phyloP scores from a whole-genome alignment of 495 filamentous ascomycete species.

The Parathielavia appendiculata region DNA sequence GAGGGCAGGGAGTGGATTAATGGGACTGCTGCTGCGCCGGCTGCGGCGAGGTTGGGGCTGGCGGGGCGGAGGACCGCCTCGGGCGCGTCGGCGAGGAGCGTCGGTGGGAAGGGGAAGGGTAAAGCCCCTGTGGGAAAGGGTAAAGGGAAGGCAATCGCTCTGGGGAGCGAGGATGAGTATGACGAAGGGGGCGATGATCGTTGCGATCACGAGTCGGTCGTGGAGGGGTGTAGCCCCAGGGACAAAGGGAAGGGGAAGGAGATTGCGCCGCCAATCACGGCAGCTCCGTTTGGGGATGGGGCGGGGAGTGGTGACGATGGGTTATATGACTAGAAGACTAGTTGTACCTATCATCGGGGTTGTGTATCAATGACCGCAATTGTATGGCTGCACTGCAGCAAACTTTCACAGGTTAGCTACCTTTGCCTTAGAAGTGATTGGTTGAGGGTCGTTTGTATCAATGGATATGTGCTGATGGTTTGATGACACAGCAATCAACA shows the following conservation, averaged over 20 bases:
- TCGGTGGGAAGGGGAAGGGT: conserved; percentile 48
- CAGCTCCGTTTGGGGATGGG: conserved; percentile 23
- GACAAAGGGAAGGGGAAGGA: conserved; percentile 51
- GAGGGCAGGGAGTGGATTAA: background rate
- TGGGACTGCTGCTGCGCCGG: background rate
- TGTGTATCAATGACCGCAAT: background rate
- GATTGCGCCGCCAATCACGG: conserved; percentile 18
- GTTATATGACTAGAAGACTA: conserved; percentile 29
- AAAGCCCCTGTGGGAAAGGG: conserved; percentile 44
- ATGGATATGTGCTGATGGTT: no score
- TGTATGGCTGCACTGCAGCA: background rate
- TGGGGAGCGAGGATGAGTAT: conserved; percentile 20
- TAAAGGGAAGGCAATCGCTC: conserved; percentile 37
- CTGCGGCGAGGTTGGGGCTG: conserved; percentile 17
- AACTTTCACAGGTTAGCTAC: no score
- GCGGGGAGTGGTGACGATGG: conserved; percentile 30
- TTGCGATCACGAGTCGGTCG: conserved; percentile 11
- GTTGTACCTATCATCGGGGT: background rate
- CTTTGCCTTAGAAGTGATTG: no score
- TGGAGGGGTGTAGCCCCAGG: conserved; percentile 14
- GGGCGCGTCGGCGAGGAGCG: conserved; percentile 25
- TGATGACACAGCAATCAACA: no score
- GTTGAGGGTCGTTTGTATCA: no score
- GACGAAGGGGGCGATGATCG: conserved; percentile 15
- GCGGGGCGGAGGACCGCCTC: conserved; percentile 18